Evolutionary conservation across 1,139 yeast species (phyloP).

Genomic region (Hyphopichia fennica): DNA sequence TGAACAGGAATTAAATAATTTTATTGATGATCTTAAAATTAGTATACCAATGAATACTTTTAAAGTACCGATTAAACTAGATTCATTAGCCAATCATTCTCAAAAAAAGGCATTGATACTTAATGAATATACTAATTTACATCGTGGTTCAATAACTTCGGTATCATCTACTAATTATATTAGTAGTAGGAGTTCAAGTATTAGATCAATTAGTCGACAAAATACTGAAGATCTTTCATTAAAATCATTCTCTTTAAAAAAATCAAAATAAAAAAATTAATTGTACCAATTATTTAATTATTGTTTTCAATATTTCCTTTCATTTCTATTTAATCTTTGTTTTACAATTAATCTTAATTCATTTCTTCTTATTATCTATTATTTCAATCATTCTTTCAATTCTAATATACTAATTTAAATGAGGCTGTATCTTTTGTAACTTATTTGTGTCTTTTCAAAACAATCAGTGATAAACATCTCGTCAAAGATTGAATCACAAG

Average conservation of each 20-base stretch:
- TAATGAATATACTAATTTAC: not conserved
- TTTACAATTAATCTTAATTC: too few species aligned
- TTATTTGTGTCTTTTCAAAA: too few species aligned
- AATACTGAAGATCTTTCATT: not conserved
- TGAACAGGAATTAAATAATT: constrained; percentile 6
- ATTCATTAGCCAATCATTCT: not conserved
- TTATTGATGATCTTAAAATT: constrained; percentile 7
- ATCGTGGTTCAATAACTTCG: constrained; percentile 1
- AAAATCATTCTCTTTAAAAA: not conserved
- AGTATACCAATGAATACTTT: constrained; percentile 14
- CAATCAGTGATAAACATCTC: too few species aligned
- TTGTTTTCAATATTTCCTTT: too few species aligned
- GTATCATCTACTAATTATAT: constrained; percentile 1
- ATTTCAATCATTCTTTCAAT: too few species aligned
- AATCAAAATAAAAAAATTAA: not conserved
- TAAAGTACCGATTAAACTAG: not conserved
- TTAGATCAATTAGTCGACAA: too few species aligned
- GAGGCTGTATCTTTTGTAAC: too few species aligned
- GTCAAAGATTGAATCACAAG: too few species aligned
- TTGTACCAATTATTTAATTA: too few species aligned
- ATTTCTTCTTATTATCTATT: too few species aligned
- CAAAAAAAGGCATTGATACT: not conserved
- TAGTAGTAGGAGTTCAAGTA: not conserved
- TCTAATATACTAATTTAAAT: too few species aligned
- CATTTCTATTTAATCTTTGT: not conserved